Percentiles rank a stretch among this genome's conserved stretches.
These are phyloP conservation scores for Candolleomyces aberdarensis DNA, from an alignment of 768 basidiomycete genomes.

Conservation along the genomic window DNA sequence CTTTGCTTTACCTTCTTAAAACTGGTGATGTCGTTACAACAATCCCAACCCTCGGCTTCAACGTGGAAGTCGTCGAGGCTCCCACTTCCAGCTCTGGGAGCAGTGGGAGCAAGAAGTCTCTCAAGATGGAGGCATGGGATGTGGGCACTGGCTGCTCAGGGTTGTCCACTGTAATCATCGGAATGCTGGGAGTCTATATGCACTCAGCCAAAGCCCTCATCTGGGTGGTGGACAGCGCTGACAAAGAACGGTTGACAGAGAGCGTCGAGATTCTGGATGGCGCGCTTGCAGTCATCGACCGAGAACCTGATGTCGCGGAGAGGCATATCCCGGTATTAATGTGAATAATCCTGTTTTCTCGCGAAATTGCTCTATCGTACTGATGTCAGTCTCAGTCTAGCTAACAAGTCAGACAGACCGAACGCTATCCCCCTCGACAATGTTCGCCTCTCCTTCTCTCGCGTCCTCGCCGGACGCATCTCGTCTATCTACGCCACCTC, in stretches of 20 bases:
- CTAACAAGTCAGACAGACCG: conserved; percentile 62
- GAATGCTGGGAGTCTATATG: conserved; percentile 20
- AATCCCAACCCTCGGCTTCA: conserved; percentile 47
- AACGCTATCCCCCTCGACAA: conserved; percentile 47
- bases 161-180: conserved; percentile 38
- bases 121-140: conserved; percentile 59
- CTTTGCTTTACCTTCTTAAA: conserved; percentile 43
- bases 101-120: conserved; percentile 23
- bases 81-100: conserved; percentile 8
- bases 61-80: conserved; percentile 51
- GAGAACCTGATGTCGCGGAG: conserved; percentile 2
- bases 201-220: conserved; percentile 50
- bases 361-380: neutral
- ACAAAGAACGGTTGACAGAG: conserved; percentile 43
- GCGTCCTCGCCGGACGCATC: conserved; percentile 25
- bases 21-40: conserved; percentile 34
- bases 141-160: conserved; percentile 52
- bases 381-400: conserved; percentile 31
- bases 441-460: conserved; percentile 33
- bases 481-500: conserved; percentile 26
- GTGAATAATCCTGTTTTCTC: conserved; percentile 17
- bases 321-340: conserved; percentile 28
- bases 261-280: conserved; percentile 46
- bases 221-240: conserved; percentile 61
- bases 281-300: conserved; percentile 27